phyloP scores from a whole-genome alignment of 2,329 filamentous ascomycete genomes.

The Penicillium sclerotigenum region DNA sequence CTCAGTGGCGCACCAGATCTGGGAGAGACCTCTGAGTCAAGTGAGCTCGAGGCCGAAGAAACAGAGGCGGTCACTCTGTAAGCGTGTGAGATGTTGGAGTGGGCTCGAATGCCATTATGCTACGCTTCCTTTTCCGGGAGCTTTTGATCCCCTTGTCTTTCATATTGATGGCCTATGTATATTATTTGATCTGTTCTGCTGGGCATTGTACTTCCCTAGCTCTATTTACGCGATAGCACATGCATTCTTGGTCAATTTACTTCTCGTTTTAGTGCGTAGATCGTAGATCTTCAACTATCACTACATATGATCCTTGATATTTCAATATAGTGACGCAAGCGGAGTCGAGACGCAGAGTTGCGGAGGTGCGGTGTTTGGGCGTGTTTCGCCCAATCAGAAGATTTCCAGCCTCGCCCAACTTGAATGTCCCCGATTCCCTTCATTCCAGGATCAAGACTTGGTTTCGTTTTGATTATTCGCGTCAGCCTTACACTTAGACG shows the following conservation, averaged over 20 bases:
- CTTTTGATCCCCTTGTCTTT: slow-evolving; percentile 2
- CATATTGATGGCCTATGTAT: slow-evolving; percentile 22
- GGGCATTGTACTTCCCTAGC: slow-evolving; percentile 20
- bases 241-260: slow-evolving; percentile 1
- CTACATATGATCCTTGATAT: not conserved
- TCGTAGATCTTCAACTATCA: not conserved
- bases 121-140: not conserved
- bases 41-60: slow-evolving; percentile 20
- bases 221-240: slow-evolving; percentile 13
- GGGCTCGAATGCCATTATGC: not conserved
- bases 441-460: slow-evolving; percentile 2
- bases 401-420: slow-evolving; percentile 22
- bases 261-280: not conserved
- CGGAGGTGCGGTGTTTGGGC: slow-evolving; percentile 14
- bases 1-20: slow-evolving; percentile 40
- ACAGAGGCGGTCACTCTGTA: not conserved
- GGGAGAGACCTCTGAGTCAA: slow-evolving; percentile 34
- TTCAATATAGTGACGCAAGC: not conserved
- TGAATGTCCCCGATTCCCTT: slow-evolving; percentile 5
- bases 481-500: not conserved
- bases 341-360: slow-evolving; percentile 12
- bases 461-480: not conserved
- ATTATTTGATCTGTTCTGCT: slow-evolving; percentile 22
- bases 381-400: slow-evolving; percentile 20
- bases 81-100: not conserved